Evolutionary conservation across 805 yeast genomes (phyloP), one percentile per base, ranked within the genome.

Genomic region (Suhomyces sp.): DNA sequence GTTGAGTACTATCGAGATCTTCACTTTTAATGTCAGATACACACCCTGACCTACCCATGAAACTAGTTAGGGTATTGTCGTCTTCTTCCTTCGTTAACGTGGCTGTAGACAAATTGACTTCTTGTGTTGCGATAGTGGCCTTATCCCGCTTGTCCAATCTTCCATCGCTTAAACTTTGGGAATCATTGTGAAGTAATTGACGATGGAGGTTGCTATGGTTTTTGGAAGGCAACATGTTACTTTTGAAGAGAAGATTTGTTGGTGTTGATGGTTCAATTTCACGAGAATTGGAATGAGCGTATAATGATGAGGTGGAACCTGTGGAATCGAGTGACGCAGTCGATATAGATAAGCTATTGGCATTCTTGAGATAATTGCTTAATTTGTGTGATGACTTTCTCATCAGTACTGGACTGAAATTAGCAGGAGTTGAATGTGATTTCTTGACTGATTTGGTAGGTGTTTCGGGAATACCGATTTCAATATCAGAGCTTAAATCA

Each of bases 361-460:
- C 26, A 20, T 38, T 35, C 23, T 36, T 26, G 16, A 33, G 25
- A 19, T 33, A 33, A 11, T 20, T 35, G 16, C 27, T 31, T 26
- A 27, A 27, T 19, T 39, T 36, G n/a, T 31, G 16, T 6, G 32
- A 31, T 13, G 18, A 21, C 17, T 40, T 41, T 17, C 31, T 36
- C 28, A 45, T 46, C 17, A 35, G 41, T 25, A 50, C 44, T 2
- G 60, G 58, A 24, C 51, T 45, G 34, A 56, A 56, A 33, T 55
- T 56, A 13, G 56, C 53, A 3, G 64, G 63, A 8, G 53, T 53
- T 10, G 57, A 50, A 23, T 48, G 47, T 4, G 60, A 55, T 35
- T 55, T 56, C 36, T 50, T 53, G 13, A 58, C 60, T 24, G 55
- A 42, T 36, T 61, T 63, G 4, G 71, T 65, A 2, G 71, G 71